A percentile compares a stretch with the other conserved stretches of the same genome.
phyloP scores from a whole-genome alignment of 768 basidiomycete species.

The Auricularia heimuer region DNA sequence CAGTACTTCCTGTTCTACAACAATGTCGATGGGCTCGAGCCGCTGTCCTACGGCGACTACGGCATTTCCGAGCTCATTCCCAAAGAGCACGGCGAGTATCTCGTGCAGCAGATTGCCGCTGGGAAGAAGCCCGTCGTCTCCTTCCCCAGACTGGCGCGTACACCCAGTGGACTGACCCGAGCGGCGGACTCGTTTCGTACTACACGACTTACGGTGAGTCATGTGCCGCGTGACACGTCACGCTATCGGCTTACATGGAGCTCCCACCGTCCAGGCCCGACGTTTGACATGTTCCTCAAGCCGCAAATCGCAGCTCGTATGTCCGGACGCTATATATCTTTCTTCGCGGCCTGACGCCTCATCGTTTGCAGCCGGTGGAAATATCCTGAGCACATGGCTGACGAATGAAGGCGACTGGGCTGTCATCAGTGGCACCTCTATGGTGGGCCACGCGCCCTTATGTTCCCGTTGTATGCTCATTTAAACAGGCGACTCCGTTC shows the following conservation, averaged over 20 bases:
- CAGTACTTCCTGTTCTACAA: not conserved
- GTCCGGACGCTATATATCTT: not conserved
- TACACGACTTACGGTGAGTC: slow-evolving; percentile 41
- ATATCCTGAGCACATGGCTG: slow-evolving; percentile 39
- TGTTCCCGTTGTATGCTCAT: not conserved
- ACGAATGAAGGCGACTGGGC: slow-evolving; percentile 30
- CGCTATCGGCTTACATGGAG: not conserved
- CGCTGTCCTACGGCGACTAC: slow-evolving; percentile 24
- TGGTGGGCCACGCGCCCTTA: not conserved
- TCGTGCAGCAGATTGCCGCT: slow-evolving; percentile 41
- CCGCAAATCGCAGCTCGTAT: not conserved
- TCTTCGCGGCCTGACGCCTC: not conserved
- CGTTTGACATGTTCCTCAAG: slow-evolving; percentile 42
- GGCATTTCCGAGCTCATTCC: slow-evolving; percentile 43
- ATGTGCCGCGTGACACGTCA: not conserved
- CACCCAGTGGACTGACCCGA: slow-evolving; percentile 36
- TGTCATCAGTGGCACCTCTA: slow-evolving; percentile 26
- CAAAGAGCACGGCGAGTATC: slow-evolving; percentile 43
- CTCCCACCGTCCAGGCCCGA: slow-evolving; percentile 21
- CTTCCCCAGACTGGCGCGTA: slow-evolving; percentile 37
- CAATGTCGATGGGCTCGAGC: not conserved
- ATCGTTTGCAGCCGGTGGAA: slow-evolving; percentile 25
- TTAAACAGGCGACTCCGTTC: slow-evolving; percentile 30
- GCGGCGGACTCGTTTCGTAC: slow-evolving; percentile 48
- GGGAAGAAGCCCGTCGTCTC: slow-evolving; percentile 32